phyloP scores from a whole-genome alignment of 2,329 filamentous ascomycete species.

The Teratosphaeria viscida region DNA sequence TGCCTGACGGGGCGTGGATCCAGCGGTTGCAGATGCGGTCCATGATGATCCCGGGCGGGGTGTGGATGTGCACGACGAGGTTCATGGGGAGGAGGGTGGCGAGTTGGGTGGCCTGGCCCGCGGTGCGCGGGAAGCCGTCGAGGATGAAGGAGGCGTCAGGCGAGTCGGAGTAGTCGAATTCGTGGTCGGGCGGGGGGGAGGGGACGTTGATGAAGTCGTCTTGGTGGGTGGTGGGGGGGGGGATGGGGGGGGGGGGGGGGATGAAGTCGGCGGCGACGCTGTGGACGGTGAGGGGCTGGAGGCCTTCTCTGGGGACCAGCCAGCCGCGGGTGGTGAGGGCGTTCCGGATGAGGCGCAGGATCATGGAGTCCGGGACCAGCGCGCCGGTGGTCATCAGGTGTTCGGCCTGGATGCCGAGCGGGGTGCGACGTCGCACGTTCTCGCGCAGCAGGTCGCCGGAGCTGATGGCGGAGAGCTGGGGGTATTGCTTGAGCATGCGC shows the following conservation, averaged over 20 bases:
- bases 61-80: slow-evolving; percentile 76
- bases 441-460: slow-evolving; percentile 85
- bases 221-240: neutral
- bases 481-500: slow-evolving; percentile 74
- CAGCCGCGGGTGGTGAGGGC: slow-evolving; percentile 79
- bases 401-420: slow-evolving; percentile 84
- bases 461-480: slow-evolving; percentile 81
- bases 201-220: slow-evolving; percentile 23
- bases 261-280: slow-evolving; percentile 27
- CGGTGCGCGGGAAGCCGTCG: slow-evolving; percentile 89
- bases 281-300: slow-evolving; percentile 38
- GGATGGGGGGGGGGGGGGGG: slow-evolving; percentile 8
- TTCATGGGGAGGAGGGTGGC: slow-evolving; percentile 87
- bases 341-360: slow-evolving; percentile 83
- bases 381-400: slow-evolving; percentile 75
- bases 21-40: slow-evolving; percentile 83
- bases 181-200: slow-evolving; percentile 18
- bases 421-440: slow-evolving; percentile 82
- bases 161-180: slow-evolving; percentile 49
- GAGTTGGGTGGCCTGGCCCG: slow-evolving; percentile 64
- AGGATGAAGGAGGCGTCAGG: slow-evolving; percentile 84
- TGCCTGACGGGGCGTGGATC: slow-evolving; percentile 83
- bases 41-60: slow-evolving; percentile 76
- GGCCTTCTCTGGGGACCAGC: slow-evolving; percentile 42
- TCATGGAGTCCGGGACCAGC: slow-evolving; percentile 85